phyloP scores from a whole-genome alignment of 208 protist genomes.

The Endotrypanum monterogeii region DNA sequence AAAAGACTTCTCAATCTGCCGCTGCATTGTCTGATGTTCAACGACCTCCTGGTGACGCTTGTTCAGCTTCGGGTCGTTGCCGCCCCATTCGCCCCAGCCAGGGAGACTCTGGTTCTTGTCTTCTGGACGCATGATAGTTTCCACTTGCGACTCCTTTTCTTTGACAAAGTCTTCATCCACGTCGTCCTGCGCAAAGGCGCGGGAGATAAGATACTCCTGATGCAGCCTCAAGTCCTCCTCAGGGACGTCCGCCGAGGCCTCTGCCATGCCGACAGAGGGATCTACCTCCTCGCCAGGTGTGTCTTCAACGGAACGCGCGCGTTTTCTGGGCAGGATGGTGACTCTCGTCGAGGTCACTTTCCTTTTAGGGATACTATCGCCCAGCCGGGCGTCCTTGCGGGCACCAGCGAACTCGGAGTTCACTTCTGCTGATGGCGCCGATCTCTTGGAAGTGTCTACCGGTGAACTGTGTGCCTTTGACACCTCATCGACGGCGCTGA shows the following conservation, averaged over 20 bases:
- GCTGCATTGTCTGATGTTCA: slow-evolving; percentile 49
- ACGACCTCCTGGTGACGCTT: slow-evolving; percentile 68
- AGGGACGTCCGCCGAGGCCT: slow-evolving; percentile 5
- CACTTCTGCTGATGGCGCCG: not conserved
- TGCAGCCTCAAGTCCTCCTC: slow-evolving; percentile 47
- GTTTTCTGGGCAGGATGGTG: slow-evolving; percentile 28
- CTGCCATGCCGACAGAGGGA: not conserved
- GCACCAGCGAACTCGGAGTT: slow-evolving; percentile 27
- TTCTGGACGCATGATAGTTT: slow-evolving; percentile 82
- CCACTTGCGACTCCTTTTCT: slow-evolving; percentile 86
- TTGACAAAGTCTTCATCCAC: slow-evolving; percentile 91
- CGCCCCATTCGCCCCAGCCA: slow-evolving; percentile 94
- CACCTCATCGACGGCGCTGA: not conserved
- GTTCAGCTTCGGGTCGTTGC: slow-evolving; percentile 81
- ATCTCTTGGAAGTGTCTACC: not conserved
- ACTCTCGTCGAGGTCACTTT: slow-evolving; percentile 25
- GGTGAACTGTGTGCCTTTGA: not conserved
- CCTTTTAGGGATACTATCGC: not conserved
- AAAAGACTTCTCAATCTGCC: slow-evolving; percentile 74
- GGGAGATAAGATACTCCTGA: slow-evolving; percentile 90
- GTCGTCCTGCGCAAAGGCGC: slow-evolving; percentile 91
- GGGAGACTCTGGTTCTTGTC: slow-evolving; percentile 88
- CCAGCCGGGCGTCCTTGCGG: slow-evolving; percentile 6
- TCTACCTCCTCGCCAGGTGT: not conserved
- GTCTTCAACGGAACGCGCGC: slow-evolving; percentile 6